Evolutionary conservation across 2,329 filamentous ascomycete genomes (phyloP), one percentile per base, ranked within the genome.

Genomic region (Bipolaris cookei): DNA sequence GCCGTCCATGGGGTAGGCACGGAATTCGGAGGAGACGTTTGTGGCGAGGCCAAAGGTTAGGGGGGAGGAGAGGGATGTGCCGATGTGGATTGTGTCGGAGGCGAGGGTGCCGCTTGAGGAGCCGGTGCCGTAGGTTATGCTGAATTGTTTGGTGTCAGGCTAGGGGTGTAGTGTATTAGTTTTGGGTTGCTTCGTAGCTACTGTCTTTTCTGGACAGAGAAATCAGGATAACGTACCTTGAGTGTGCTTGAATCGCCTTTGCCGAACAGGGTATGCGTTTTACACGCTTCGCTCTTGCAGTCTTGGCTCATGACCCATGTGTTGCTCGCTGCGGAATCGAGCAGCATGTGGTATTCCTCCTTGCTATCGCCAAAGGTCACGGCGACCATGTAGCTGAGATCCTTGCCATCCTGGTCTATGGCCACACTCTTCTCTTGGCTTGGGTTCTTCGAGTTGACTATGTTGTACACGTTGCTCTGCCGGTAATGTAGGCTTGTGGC

Each of bases 1-100:
- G 21, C 92, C 92, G 73, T 97, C 92, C 76, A 96, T 92, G 1
- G 91, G 89, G 67, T 94, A 96, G 50, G 84, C 83, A 25, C 80
- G 77, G 74, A 97, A 96, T 62, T 95, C 88, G 49, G 86, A 77
- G 1, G 90, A 92, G 1, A 90, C 90, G 21, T 83, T 83, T 32
- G 83, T 84, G 20, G 90, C 91, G 57, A 93, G 77, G 4, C 92
- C 92, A 68, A 97, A 90, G 3, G 85, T 80, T 66, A 92, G 82
- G 3, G 82, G 74, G 13, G 91, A 71, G 39, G 81, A 84, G 60
- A 93, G 80, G 11, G 85, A 86, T 14, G 85, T 86, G 2, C 87
- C 90, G 62, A 96, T 78, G 3, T 82, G 80, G 20, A 95, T 71
- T 0, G 80, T 87, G 68, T 97, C 92, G 8, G 81, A 83, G 6